Base-by-base conservation (phyloP, 345 rosid genomes). In the Gossypium arboreum region DNA sequence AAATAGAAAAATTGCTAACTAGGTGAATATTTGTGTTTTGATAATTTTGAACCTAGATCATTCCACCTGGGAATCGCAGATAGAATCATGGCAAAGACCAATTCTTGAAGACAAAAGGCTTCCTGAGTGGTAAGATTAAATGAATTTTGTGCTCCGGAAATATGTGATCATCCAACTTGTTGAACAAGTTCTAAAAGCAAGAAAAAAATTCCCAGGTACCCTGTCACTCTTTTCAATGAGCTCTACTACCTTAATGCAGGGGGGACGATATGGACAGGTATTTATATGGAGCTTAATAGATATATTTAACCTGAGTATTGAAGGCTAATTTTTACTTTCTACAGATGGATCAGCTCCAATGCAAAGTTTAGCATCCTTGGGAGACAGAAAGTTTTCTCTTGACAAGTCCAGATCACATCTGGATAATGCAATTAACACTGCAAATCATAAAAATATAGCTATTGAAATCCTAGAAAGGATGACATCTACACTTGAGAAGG, bases 201-300 rank as follows among this genome's bases (percentile, higher is more conserved):
- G 68, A 69, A 56, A 39, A 39, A 22, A 60, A 55, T 71, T 80
- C 83, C 74, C 89, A 94, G 98, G 98, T 94, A 94, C 70, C 89
- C 92, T 43, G 47, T 81, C 55, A 94, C 96, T 51, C 94, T 94
- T 54, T 94, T 93, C 84, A 94, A 94, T 72, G 99, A 94, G 83
- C 93, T 94, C 52, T 94, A 93, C 84, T 94, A 87, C 82, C 93
- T 94, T 29, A 93, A 91, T 83, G 81, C 99, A 11, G 99, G 99
- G 59, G 92, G 99, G 13, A 90, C 99, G 43, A 77, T 94, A 18
- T 94, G 98, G 99, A 94, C 97, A 78, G 99, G 99, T 91, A 75
- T 78, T 44, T 45, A 5, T 45, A 5, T 54, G 13, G 70, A 71
- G 27, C 12, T 54, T 44, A 64, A 24, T 44, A 43, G 20, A n/a